These are phyloP conservation scores for Rhizopus arrhizus DNA, from an alignment of 371 early-diverging fungal genomes.

Conservation along the genomic window DNA sequence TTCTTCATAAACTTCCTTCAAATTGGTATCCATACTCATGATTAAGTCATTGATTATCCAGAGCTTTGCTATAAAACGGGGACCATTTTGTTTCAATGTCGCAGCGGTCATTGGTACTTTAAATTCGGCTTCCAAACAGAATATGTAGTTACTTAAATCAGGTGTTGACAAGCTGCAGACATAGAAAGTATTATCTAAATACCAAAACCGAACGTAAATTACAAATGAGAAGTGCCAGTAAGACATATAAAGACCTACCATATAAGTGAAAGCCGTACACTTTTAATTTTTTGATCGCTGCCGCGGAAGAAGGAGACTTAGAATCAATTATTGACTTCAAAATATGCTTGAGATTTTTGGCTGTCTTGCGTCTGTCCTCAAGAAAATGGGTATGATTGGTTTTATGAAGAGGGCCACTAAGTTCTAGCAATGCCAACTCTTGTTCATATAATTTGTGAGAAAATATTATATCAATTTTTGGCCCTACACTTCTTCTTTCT, in stretches of 20 bases:
- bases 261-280: neutral
- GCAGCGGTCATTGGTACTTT: neutral
- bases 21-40: neutral
- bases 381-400: neutral
- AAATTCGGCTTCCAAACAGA: neutral
- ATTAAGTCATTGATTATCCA: constrained; percentile 5
- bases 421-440: neutral
- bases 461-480: constrained; percentile 2
- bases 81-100: neutral
- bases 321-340: no score
- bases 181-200: constrained; percentile 2
- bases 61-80: neutral
- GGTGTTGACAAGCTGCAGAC: neutral
- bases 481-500: neutral
- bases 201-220: neutral
- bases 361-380: neutral
- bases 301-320: neutral
- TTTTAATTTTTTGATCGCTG: neutral
- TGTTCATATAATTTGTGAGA: neutral
- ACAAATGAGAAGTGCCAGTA: neutral
- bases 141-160: neutral
- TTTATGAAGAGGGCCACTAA: neutral
- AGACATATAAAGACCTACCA: neutral
- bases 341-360: neutral
- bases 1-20: constrained; percentile 4